Conservation (phyloP, 768 basidiomycete species). For the Suillus bovinus region DNA sequence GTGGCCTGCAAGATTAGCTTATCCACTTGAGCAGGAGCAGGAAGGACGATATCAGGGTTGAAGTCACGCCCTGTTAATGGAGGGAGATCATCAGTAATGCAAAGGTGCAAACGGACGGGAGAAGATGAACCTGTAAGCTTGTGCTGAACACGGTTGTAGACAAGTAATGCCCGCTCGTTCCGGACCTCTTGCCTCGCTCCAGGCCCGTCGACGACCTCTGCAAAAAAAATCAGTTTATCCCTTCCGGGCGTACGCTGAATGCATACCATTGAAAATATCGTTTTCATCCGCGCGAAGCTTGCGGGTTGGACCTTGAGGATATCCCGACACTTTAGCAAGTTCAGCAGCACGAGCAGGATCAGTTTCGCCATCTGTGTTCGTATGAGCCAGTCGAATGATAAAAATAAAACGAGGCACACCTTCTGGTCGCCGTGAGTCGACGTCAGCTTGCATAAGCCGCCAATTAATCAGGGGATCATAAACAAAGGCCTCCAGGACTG, state of each 20-base stretch:
- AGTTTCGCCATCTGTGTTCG: constrained; percentile 39
- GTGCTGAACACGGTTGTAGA: constrained; percentile 92
- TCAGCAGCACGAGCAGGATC: constrained; percentile 61
- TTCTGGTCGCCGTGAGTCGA: constrained; percentile 68
- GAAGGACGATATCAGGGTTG: constrained; percentile 74
- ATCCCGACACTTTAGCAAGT: constrained; percentile 63
- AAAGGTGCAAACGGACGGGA: not conserved
- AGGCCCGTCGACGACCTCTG: constrained; percentile 49
- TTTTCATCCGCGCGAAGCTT: constrained; percentile 91
- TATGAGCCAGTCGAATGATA: constrained; percentile 8
- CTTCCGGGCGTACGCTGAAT: not conserved
- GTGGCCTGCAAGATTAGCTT: constrained; percentile 93
- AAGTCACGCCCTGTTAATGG: constrained; percentile 78
- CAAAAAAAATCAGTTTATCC: constrained; percentile 10
- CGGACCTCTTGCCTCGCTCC: constrained; percentile 80
- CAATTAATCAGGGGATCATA: constrained; percentile 98
- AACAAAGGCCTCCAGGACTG: constrained; percentile 97
- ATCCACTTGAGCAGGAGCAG: constrained; percentile 86
- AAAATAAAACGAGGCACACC: constrained; percentile 41
- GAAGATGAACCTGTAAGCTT: constrained; percentile 79
- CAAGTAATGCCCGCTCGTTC: constrained; percentile 86
- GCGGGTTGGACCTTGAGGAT: constrained; percentile 78
- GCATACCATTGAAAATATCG: constrained; percentile 86
- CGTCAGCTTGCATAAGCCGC: constrained; percentile 87
- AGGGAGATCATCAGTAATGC: not conserved